These are phyloP conservation scores for Nothophytophthora sp. DNA, from an alignment of 352 stramenopile genomes.

Conservation along the genomic window DNA sequence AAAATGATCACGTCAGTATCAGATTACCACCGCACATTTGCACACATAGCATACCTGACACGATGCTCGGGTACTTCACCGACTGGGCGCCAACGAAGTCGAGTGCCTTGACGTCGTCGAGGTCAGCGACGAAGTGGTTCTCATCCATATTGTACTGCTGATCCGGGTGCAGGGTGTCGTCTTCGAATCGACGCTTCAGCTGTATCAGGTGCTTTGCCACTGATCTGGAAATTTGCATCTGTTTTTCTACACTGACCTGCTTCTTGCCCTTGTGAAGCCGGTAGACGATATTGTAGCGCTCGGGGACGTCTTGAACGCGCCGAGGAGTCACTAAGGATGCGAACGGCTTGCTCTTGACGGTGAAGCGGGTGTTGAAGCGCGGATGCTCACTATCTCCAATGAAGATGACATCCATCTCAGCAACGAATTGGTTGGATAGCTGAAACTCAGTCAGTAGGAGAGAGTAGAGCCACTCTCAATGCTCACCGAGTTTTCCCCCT, in stretches of 20 bases:
- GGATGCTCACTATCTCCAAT: constrained; percentile 10
- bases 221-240: constrained; percentile 1
- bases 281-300: constrained; percentile 19
- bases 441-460: constrained; percentile 3
- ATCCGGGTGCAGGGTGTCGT: not conserved
- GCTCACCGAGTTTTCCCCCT: not conserved
- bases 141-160: constrained; percentile 16
- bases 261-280: constrained; percentile 12
- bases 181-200: constrained; percentile 13
- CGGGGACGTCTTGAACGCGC: constrained; percentile 11
- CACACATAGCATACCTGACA: constrained; percentile 9
- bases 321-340: not conserved
- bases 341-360: constrained; percentile 5
- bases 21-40: not conserved
- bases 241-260: constrained; percentile 11
- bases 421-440: constrained; percentile 3
- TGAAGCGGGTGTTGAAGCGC: constrained; percentile 1
- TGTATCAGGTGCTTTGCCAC: not conserved
- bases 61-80: constrained; percentile 13
- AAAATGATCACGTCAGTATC: constrained; percentile 6
- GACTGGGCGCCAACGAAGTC: constrained; percentile 5
- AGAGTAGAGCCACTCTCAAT: constrained; percentile 1
- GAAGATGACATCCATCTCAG: constrained; percentile 4
- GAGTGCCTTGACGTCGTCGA: constrained; percentile 21
- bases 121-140: constrained; percentile 25